These are phyloP conservation scores for Saccharomycopsis oosterbeekiorum DNA, from an alignment of 805 yeast genomes.

Conservation along the genomic window DNA sequence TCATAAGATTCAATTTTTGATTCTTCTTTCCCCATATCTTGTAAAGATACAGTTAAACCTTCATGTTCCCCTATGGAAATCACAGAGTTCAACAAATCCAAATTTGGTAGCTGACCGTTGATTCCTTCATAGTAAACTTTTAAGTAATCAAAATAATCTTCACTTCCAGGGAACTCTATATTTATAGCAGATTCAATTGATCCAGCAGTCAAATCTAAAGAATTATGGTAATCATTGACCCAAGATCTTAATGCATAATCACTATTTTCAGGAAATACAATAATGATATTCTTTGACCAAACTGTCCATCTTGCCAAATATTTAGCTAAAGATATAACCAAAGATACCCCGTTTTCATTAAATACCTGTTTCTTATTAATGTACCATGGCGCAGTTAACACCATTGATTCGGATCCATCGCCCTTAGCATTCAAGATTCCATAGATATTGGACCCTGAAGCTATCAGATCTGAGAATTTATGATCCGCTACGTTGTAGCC, in stretches of 20 bases:
- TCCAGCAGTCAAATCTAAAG: slow-evolving; percentile 84
- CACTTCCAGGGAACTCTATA: slow-evolving; percentile 58
- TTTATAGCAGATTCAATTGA: slow-evolving; percentile 85
- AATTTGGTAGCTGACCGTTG: slow-evolving; percentile 92
- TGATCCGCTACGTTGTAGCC: slow-evolving; percentile 59
- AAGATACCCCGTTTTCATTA: slow-evolving; percentile 75
- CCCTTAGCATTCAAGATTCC: slow-evolving; percentile 87
- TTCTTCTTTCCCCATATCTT: slow-evolving; percentile 41
- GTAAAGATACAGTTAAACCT: slow-evolving; percentile 58
- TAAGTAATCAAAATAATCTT: slow-evolving; percentile 61
- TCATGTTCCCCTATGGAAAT: slow-evolving; percentile 68
- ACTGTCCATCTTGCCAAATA: slow-evolving; percentile 80
- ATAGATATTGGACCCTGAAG: slow-evolving; percentile 45
- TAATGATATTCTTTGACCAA: slow-evolving; percentile 90
- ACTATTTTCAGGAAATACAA: slow-evolving; percentile 72
- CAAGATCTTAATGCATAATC: slow-evolving; percentile 64
- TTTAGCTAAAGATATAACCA: slow-evolving; percentile 63
- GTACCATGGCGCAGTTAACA: slow-evolving; percentile 79
- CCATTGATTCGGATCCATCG: slow-evolving; percentile 93
- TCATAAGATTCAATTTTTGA: slow-evolving; percentile 39
- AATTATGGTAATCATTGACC: slow-evolving; percentile 90
- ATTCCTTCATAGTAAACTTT: slow-evolving; percentile 79
- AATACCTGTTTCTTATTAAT: slow-evolving; percentile 46
- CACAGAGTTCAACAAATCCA: slow-evolving; percentile 80
- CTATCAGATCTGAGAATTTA: slow-evolving; percentile 24